A percentile compares a stretch with the other conserved stretches of the same genome.
phyloP scores from a whole-genome alignment of 2,329 filamentous ascomycete species.

The Calonectria montana region DNA sequence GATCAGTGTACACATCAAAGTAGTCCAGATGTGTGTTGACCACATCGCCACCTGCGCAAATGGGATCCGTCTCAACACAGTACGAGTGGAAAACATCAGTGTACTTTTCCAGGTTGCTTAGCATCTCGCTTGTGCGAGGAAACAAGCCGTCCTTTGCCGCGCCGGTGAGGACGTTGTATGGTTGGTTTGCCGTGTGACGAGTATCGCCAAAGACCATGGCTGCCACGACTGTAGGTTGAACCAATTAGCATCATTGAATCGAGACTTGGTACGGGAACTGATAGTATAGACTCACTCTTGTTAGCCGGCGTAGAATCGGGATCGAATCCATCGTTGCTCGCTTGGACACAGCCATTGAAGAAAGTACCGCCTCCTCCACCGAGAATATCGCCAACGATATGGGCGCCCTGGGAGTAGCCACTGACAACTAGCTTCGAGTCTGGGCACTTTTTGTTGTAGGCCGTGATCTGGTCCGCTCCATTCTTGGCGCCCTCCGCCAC shows the following conservation, averaged over 20 bases:
- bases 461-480: slow-evolving; percentile 51
- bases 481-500: slow-evolving; percentile 50
- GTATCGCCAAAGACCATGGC: slow-evolving; percentile 49
- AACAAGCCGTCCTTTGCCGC: slow-evolving; percentile 40
- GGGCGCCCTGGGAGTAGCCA: slow-evolving; percentile 55
- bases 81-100: slow-evolving; percentile 45
- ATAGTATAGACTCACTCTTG: slow-evolving; percentile 43
- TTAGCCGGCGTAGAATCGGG: slow-evolving; percentile 44
- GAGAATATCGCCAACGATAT: slow-evolving; percentile 51
- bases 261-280: not conserved
- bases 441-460: slow-evolving; percentile 54
- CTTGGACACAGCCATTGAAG: slow-evolving; percentile 46
- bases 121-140: slow-evolving; percentile 45
- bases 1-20: slow-evolving; percentile 46
- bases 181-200: slow-evolving; percentile 48
- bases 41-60: slow-evolving; percentile 51
- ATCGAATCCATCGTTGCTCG: slow-evolving; percentile 40
- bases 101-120: slow-evolving; percentile 44
- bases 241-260: not conserved
- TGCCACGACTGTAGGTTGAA: slow-evolving; percentile 40
- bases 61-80: slow-evolving; percentile 51
- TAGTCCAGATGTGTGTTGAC: slow-evolving; percentile 51
- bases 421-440: slow-evolving; percentile 53
- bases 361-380: slow-evolving; percentile 46
- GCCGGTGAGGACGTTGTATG: slow-evolving; percentile 48